Base-by-base conservation (phyloP, 345 rosid species). In the Isatis tinctoria region DNA sequence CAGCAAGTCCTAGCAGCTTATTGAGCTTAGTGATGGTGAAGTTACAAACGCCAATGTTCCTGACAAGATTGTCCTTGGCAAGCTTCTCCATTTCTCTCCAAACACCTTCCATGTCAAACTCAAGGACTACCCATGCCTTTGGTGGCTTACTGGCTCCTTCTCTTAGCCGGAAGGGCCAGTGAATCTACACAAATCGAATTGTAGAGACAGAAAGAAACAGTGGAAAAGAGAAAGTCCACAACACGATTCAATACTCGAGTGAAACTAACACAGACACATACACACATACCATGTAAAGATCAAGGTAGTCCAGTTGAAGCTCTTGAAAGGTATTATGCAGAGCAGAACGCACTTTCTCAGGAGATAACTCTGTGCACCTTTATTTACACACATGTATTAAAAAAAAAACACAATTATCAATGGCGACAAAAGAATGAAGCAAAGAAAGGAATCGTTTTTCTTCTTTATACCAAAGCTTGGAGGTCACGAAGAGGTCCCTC, bases 31-130 rank as follows among this genome's bases (percentile, higher is more conserved):
- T 72, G 18, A 76, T 3, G n/a, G 84, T 78, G 73, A 83, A 87
- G 74, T 87, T 85, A 73, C 81, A 78, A 14, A 85, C 66, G 14
- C 92, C 85, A 0, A 85, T 82, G 75, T 70, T 78, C 78, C 80
- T 79, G 43, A 87, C 85, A 4, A 83, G 73, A 40, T 79, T 77
- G 4, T 80, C 81, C 63, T 65, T 70, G 3, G 62, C 81, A 67
- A 85, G 87, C 57, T 78, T 78, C 84, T 84, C 89, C 89, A 87
- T 80, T 73, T 85, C 85, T 78, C 82, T 82, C 92, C 92, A 85
- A 48, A 84, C 87, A 1, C 84, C 86, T 79, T 80, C 85, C 84
- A 87, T 81, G 80, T 85, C 85, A 24, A 82, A 84, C 5, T 82
- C 85, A 68, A 79, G 60, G 1, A 84, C 61, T 13, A 82, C 85